Evolutionary conservation across 2,329 filamentous ascomycete genomes (phyloP), one percentile per base, ranked within the genome.

Genomic region (Paraconiothyrium brasiliense): DNA sequence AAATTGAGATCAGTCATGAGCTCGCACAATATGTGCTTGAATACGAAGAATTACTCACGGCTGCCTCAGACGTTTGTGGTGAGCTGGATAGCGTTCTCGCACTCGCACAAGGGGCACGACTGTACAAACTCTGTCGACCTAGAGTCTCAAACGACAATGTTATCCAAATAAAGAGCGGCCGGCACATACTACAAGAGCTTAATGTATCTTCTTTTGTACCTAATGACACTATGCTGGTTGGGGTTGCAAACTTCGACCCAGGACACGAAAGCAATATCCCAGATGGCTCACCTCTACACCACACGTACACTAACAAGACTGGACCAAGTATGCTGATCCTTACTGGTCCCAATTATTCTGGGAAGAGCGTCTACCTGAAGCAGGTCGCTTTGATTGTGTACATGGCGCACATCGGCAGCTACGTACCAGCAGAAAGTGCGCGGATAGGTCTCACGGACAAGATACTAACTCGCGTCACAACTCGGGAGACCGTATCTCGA

Each of bases 331-430:
- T 93, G 80, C 76, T 97, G 13, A 81, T 97, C 6, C 79, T 99
- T 70, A 98, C 95, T 0, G 95, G 95, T 0, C 94, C 95, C 4
- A 99, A 99, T 70, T 96, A 95, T 76, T 98, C 95, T 0, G 95
- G 95, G 0, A 99, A 99, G 78, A 98, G 93, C 69, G 88, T 98
- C 0, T 98, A 97, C 77, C 85, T 98, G 74, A 99, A 97, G 77
- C 94, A 99, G 76, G 87, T 92, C 35, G 95, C 94, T 4, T 82
- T 97, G 54, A 95, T 97, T 61, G 89, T 97, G 14, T 97, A 95
- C 74, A 86, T 99, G 78, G 92, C 95, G 0, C 95, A 99, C 73
- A 87, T 97, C 57, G 95, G 95, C 55, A 84, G 93, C 75, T 98
- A 92, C 74, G 92, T 99, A 1, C 94, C 95, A 1, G 94, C 94